These are phyloP conservation scores for Chalciporus sp. DNA, from an alignment of 1,284 basidiomycete species.

Conservation along the genomic window DNA sequence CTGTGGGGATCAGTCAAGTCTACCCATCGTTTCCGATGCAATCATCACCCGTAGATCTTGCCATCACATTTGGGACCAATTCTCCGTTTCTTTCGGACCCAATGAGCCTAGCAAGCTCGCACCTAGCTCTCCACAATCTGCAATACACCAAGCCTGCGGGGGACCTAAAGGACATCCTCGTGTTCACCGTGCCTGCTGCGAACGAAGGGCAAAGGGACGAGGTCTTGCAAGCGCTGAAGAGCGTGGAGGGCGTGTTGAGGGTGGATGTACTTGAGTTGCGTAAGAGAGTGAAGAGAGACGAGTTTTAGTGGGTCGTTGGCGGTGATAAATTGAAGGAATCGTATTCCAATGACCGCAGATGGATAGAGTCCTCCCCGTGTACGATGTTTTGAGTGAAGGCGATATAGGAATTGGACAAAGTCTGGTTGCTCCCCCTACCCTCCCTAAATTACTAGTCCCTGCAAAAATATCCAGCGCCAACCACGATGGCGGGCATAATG, in stretches of 20 bases:
- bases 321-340: background rate
- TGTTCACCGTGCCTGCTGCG: conserved; percentile 15
- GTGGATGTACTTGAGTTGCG: conserved; percentile 28
- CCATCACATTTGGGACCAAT: conserved; percentile 23
- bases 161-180: conserved; percentile 27
- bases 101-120: conserved; percentile 16
- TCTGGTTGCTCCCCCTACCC: too few species aligned
- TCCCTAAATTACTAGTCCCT: too few species aligned
- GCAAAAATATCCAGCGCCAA: too few species aligned
- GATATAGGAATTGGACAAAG: too few species aligned
- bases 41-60: conserved; percentile 19
- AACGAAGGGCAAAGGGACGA: conserved; percentile 11
- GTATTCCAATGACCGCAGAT: background rate
- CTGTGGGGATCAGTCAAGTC: background rate
- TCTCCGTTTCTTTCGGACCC: conserved; percentile 29
- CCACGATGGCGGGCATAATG: too few species aligned
- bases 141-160: conserved; percentile 29
- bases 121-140: conserved; percentile 20
- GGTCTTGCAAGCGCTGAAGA: conserved; percentile 19
- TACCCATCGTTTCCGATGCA: conserved; percentile 2
- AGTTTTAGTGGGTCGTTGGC: conserved; percentile 21
- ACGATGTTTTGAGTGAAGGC: too few species aligned
- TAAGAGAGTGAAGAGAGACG: conserved; percentile 28
- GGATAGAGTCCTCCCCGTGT: background rate
- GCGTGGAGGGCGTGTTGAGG: conserved; percentile 23